Percentiles rank a stretch among this genome's conserved stretches.
Evolutionary conservation across 164 flowering plant genomes (phyloP).

Genomic region (Vitis amurensis): DNA sequence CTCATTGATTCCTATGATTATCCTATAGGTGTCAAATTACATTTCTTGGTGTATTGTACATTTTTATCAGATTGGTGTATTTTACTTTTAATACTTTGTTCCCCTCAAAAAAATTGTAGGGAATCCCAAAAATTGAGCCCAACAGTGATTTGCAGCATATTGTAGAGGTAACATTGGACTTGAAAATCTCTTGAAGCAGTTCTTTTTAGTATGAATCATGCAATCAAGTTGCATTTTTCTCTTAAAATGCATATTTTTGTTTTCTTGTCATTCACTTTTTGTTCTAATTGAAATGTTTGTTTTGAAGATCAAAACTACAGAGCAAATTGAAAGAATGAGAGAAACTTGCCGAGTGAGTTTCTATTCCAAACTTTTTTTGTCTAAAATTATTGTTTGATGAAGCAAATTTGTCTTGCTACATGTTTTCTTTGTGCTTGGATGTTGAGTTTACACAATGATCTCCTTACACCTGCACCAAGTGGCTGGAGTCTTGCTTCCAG

Average conservation of each 20-base stretch:
- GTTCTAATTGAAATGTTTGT: constrained; percentile 12
- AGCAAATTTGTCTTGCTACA: no score
- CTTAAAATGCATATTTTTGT: neutral
- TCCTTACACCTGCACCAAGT: no score
- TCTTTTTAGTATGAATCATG: neutral
- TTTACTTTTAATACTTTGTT: neutral
- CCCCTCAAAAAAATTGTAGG: constrained; percentile 42
- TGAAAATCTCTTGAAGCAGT: neutral
- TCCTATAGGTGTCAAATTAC: neutral
- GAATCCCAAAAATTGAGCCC: constrained; percentile 84
- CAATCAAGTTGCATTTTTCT: neutral
- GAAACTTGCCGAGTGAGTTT: constrained; percentile 77
- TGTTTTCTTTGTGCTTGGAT: neutral
- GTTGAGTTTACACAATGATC: no score
- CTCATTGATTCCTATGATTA: neutral
- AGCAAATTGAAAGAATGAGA: constrained; percentile 82
- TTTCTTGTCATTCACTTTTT: neutral
- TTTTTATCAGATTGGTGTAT: no score
- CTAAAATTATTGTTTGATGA: neutral
- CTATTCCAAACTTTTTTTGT: neutral
- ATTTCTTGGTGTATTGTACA: neutral
- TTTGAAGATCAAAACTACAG: constrained; percentile 81
- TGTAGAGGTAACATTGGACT: constrained; percentile 66
- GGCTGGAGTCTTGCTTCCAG: neutral
- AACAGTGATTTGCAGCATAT: constrained; percentile 80